Evolutionary conservation across 2,329 filamentous ascomycete genomes (phyloP).

Genomic region (Epichloe typhina): DNA sequence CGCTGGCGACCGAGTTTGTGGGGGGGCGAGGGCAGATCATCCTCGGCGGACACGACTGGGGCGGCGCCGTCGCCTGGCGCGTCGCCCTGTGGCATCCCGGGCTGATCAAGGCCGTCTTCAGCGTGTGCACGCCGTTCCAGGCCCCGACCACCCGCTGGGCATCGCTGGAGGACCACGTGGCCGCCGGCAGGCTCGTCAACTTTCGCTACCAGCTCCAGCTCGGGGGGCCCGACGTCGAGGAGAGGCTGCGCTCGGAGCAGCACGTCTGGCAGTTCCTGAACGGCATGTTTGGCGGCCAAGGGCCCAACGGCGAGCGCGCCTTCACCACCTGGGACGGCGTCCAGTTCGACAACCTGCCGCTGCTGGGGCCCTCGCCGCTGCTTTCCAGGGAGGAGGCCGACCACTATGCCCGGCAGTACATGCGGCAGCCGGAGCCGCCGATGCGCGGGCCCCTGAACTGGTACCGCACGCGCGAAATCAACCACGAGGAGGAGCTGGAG

Average conservation of each 20-base stretch:
- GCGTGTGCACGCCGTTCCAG: conserved; percentile 64
- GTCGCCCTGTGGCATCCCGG: conserved; percentile 60
- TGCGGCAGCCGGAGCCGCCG: conserved; percentile 40
- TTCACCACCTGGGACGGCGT: conserved; percentile 52
- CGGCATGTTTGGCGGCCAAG: conserved; percentile 54
- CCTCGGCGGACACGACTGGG: conserved; percentile 89
- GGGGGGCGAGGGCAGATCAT: conserved; percentile 47
- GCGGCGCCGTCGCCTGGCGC: conserved; percentile 65
- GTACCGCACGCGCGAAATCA: conserved; percentile 65
- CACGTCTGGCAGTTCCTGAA: conserved; percentile 58
- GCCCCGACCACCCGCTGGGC: conserved; percentile 40
- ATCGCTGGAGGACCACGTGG: conserved; percentile 46
- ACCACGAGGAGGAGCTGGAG: conserved; percentile 60
- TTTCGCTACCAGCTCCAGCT: conserved; percentile 82
- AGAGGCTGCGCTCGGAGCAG: conserved; percentile 39
- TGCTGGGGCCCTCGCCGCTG: conserved; percentile 42
- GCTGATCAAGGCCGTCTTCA: conserved; percentile 62
- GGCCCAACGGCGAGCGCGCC: conserved; percentile 37
- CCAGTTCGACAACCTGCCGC: conserved; percentile 46
- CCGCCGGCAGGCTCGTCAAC: conserved; percentile 42
- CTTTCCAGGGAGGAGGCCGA: conserved; percentile 58
- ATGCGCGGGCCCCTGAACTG: conserved; percentile 74
- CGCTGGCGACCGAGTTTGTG: conserved; percentile 46
- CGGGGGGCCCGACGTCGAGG: conserved; percentile 52
- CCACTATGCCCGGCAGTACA: conserved; percentile 62